Base-by-base conservation (phyloP, 139 green algal species). In the Chlorella sp. region DNA sequence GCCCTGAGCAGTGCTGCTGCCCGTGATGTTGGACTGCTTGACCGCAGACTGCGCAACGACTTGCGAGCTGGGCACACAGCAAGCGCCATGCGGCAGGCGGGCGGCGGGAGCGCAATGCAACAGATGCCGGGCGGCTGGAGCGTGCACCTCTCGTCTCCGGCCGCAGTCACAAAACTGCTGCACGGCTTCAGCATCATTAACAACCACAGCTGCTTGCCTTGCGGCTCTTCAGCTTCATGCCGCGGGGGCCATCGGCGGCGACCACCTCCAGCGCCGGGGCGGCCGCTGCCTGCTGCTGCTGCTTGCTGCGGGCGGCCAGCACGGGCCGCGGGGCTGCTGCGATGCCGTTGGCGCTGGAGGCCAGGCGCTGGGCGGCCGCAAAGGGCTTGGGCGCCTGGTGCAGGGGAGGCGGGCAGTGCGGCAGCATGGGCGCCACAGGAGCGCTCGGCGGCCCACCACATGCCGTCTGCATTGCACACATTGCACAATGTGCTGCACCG, bases 141-240 rank as follows among this genome's bases (percentile, higher is more conserved):
- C n/a, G n/a, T n/a, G n/a, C n/a, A n/a, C n/a, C n/a, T n/a, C n/a
- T n/a, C n/a, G n/a, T n/a, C n/a, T n/a, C n/a, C n/a, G n/a, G n/a
- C n/a, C n/a, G n/a, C n/a, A n/a, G n/a, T n/a, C n/a, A n/a, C 56
- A n/a, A 9, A 30, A 20, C 56, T 65, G 56, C 56, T 65, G 56
- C 22, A 36, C 26, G 32, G 14, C 2, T 36, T 32, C 64, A 70
- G 64, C 64, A 40, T 38, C 60, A 34, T 36, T 17, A 13, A 54
- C 46, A 60, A 3, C 13, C 51, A 16, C 46, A 54, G 46, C 9
- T n/a, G n/a, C 65, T 20, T 58, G 94, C 91, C 93, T 96, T 96
- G 84, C 90, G 86, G 30, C 92, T 96, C 88, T 96, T 96, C 67
- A 95, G 88, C 88, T 96, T 92, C 78, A 86, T 83, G 83, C 87